Conservation (phyloP, 2,329 filamentous ascomycete species). For the Botrytis galanthina region DNA sequence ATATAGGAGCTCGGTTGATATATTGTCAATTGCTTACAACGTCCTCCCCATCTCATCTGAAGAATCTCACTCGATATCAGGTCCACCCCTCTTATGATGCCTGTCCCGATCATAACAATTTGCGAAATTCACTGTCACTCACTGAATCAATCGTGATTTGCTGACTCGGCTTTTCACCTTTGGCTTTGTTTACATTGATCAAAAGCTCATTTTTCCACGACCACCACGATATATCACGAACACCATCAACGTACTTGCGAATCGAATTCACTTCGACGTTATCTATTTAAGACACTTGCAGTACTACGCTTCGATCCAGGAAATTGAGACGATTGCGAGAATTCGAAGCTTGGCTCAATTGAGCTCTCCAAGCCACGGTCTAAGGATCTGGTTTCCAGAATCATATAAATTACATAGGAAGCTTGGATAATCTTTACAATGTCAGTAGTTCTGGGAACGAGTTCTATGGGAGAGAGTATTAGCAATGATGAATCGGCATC, state of each 20-base stretch:
- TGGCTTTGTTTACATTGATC: slow-evolving; percentile 3
- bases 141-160: slow-evolving; percentile 3
- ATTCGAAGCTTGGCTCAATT: neutral
- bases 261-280: neutral
- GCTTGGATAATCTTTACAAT: neutral
- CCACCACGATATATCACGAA: neutral
- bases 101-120: slow-evolving; percentile 5
- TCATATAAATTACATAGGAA: neutral
- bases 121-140: slow-evolving; percentile 10
- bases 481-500: neutral
- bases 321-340: neutral
- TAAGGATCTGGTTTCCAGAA: neutral
- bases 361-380: neutral
- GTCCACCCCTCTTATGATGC: slow-evolving; percentile 12
- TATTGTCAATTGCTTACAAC: slow-evolving; percentile 13
- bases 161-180: neutral
- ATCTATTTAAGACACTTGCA: neutral
- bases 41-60: neutral
- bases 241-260: neutral
- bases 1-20: slow-evolving; percentile 1
- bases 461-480: neutral
- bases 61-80: slow-evolving; percentile 3
- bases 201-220: neutral
- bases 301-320: neutral
- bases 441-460: neutral